phyloP scores from a whole-genome alignment of 495 filamentous ascomycete genomes.

The Aspergillus heteromorphus region DNA sequence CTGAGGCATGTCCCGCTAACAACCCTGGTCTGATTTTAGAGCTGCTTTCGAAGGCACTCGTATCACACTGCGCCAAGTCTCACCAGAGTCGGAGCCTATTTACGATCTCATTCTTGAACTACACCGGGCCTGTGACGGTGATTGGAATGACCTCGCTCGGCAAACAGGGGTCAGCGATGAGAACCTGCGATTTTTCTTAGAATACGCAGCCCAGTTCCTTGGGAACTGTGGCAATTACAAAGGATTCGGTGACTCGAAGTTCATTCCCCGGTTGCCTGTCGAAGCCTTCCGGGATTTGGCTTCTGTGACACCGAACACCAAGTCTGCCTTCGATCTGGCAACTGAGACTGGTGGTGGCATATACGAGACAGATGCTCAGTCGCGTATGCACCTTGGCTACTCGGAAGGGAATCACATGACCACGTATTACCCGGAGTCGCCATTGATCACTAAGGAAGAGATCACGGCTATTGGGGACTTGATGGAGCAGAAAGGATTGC shows the following conservation, averaged over 20 bases:
- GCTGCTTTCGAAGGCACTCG: constrained; percentile 81
- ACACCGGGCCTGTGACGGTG: constrained; percentile 64
- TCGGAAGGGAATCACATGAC: constrained; percentile 77
- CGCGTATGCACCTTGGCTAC: constrained; percentile 81
- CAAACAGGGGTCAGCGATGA: constrained; percentile 66
- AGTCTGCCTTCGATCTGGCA: constrained; percentile 58
- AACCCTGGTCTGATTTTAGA: constrained; percentile 33
- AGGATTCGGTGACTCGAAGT: constrained; percentile 91
- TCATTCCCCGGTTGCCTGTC: constrained; percentile 71
- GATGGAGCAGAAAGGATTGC: constrained; percentile 65
- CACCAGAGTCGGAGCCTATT: constrained; percentile 83
- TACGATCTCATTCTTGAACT: constrained; percentile 86
- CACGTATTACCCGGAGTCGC: constrained; percentile 87
- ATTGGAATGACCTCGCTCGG: constrained; percentile 68
- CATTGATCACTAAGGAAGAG: constrained; percentile 79
- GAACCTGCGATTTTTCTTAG: constrained; percentile 68
- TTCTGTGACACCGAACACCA: constrained; percentile 52
- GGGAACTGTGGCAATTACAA: constrained; percentile 96
- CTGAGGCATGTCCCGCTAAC: constrained; percentile 5
- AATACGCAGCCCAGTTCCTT: constrained; percentile 84
- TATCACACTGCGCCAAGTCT: constrained; percentile 81
- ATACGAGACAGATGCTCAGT: constrained; percentile 59
- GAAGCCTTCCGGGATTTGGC: constrained; percentile 68
- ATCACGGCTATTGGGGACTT: constrained; percentile 67
- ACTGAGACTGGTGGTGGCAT: constrained; percentile 57